Evolutionary conservation across 2,329 filamentous ascomycete genomes (phyloP).

Genomic region (Blastomyces emzantsi): DNA sequence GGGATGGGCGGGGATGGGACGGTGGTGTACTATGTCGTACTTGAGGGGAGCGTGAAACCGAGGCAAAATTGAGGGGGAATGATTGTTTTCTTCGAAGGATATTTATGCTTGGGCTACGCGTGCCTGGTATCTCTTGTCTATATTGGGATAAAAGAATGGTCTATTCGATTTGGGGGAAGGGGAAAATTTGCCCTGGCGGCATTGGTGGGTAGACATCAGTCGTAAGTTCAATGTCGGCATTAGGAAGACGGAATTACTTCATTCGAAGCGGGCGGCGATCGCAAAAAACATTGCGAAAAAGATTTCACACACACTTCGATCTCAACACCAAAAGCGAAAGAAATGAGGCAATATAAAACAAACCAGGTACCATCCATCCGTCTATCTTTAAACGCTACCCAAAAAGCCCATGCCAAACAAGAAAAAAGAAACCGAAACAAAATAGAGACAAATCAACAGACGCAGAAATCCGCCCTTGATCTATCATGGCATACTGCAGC

Average conservation of each 20-base stretch:
- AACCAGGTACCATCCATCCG: too few relatives aligned
- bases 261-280: background rate
- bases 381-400: too few relatives aligned
- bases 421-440: background rate
- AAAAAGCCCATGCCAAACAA: too few relatives aligned
- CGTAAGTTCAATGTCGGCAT: background rate
- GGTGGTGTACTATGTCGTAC: constrained; percentile 56
- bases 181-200: background rate
- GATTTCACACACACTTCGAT: too few relatives aligned
- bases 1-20: constrained; percentile 52
- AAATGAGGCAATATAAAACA: background rate
- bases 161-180: background rate
- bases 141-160: background rate
- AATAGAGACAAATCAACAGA: background rate
- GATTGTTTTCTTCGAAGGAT: background rate
- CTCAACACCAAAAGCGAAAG: too few relatives aligned
- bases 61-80: constrained; percentile 46
- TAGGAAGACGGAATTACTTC: background rate
- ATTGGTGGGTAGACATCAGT: background rate
- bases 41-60: constrained; percentile 56
- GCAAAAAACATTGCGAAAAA: background rate
- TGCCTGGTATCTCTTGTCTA: background rate
- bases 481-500: background rate
- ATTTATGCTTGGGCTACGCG: background rate
- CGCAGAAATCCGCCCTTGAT: background rate